Conservation (phyloP, 768 basidiomycete species). For the Gloeopeniophorella convolvens region DNA sequence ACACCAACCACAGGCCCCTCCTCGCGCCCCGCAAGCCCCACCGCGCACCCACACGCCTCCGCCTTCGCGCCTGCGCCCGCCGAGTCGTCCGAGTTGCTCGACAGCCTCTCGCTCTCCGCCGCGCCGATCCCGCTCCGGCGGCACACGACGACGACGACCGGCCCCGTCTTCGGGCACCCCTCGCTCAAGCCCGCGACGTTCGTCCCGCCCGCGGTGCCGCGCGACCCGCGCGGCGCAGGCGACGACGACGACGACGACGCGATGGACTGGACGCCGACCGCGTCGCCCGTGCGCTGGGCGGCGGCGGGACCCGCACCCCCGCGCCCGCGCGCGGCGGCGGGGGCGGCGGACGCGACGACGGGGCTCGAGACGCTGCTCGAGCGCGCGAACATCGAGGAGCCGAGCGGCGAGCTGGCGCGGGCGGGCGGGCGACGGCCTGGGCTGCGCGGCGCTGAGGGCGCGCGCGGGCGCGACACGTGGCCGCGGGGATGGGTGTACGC, state of each 20-base stretch:
- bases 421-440: background rate
- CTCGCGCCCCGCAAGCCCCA: conserved; percentile 38
- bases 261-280: conserved; percentile 68
- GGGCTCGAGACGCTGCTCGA: conserved; percentile 18
- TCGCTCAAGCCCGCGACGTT: conserved; percentile 42
- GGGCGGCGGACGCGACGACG: conserved; percentile 6
- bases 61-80: conserved; percentile 16
- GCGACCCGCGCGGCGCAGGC: conserved; percentile 24
- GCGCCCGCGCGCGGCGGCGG: background rate
- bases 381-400: conserved; percentile 16
- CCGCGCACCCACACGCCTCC: conserved; percentile 13
- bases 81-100: conserved; percentile 50
- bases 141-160: conserved; percentile 18
- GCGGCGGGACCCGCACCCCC: background rate
- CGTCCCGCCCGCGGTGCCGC: no score
- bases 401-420: background rate
- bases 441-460: background rate
- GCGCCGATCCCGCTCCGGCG: conserved; percentile 44
- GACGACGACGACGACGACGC: conserved; percentile 30
- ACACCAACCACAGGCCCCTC: conserved; percentile 24
- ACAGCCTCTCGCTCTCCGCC: conserved; percentile 52
- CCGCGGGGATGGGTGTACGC: conserved; percentile 10
- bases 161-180: conserved; percentile 65
- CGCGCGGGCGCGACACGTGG: background rate
- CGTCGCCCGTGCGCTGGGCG: background rate